Percentiles rank a stretch among this genome's conserved stretches.
Conservation (phyloP, 2,329 filamentous ascomycete species). For the Diatrype stigma region DNA sequence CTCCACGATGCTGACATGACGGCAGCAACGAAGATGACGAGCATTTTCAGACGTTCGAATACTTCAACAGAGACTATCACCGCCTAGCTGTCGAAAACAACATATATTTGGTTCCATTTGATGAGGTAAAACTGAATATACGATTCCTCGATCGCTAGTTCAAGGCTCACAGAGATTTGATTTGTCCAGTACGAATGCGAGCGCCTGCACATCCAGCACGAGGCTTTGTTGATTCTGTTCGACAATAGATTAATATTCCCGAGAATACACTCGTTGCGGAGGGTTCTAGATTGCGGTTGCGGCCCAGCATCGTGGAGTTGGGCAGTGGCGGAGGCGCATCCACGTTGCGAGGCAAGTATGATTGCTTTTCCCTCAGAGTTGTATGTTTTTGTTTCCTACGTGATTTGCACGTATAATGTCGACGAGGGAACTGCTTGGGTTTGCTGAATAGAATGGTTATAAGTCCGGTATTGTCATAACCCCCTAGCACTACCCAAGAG, state of each 20-base stretch:
- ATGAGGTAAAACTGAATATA: conserved; percentile 53
- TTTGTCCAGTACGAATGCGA: conserved; percentile 59
- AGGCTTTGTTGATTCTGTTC: conserved; percentile 59
- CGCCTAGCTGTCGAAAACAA: conserved; percentile 60
- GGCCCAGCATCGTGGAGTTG: conserved; percentile 51
- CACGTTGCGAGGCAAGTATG: conserved; percentile 55
- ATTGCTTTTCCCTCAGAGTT: too few relatives aligned
- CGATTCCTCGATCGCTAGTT: conserved; percentile 11
- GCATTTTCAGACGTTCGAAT: conserved; percentile 54
- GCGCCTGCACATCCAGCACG: conserved; percentile 60
- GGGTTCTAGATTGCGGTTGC: conserved; percentile 69
- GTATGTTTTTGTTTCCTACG: neutral
- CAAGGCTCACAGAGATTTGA: conserved; percentile 6
- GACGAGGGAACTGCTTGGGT: too few relatives aligned
- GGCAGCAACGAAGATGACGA: conserved; percentile 42
- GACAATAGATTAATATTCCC: conserved; percentile 67
- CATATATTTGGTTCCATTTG: conserved; percentile 65
- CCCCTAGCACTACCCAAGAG: too few relatives aligned
- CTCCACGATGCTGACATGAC: conserved; percentile 16
- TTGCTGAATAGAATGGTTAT: too few relatives aligned
- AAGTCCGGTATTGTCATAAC: too few relatives aligned
- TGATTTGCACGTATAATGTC: too few relatives aligned
- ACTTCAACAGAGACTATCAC: conserved; percentile 64
- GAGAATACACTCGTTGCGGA: conserved; percentile 52
- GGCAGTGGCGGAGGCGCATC: conserved; percentile 51